Conservation (phyloP, 352 stramenopile genomes). For the Pythium monospermum region DNA sequence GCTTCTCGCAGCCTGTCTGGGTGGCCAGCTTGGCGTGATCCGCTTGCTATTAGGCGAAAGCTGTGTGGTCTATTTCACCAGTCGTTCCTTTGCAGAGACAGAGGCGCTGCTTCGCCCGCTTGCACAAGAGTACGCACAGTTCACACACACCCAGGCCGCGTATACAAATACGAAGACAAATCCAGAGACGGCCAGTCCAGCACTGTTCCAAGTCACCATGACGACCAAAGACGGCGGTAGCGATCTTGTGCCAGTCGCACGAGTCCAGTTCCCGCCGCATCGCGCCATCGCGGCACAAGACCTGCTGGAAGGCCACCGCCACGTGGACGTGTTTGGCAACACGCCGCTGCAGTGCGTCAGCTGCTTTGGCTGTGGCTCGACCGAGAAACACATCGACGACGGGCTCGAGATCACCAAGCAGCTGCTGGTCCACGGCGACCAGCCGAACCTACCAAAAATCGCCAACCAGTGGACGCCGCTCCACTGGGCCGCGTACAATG, state of each 20-base stretch:
- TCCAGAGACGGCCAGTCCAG: neutral
- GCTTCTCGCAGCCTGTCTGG: slow-evolving; percentile 62
- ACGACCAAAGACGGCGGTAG: slow-evolving; percentile 31
- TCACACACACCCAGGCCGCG: neutral
- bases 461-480: slow-evolving; percentile 69
- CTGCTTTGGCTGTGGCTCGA: slow-evolving; percentile 72
- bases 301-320: slow-evolving; percentile 36
- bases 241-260: slow-evolving; percentile 39
- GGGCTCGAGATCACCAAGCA: slow-evolving; percentile 54
- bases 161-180: no score
- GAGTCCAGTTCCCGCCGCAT: slow-evolving; percentile 38
- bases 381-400: slow-evolving; percentile 52
- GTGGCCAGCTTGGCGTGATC: slow-evolving; percentile 55
- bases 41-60: slow-evolving; percentile 58
- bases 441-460: slow-evolving; percentile 63
- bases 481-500: slow-evolving; percentile 74
- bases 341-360: slow-evolving; percentile 70
- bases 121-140: slow-evolving; percentile 15
- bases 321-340: slow-evolving; percentile 78
- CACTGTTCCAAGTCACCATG: slow-evolving; percentile 43
- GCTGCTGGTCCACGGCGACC: slow-evolving; percentile 58
- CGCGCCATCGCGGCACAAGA: slow-evolving; percentile 37
- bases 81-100: slow-evolving; percentile 37
- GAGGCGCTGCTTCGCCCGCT: slow-evolving; percentile 38
- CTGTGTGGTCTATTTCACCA: slow-evolving; percentile 63